Evolutionary conservation across 495 filamentous ascomycete species (phyloP), one percentile per base, ranked within the genome.

Genomic region (Paragyromitra xinjiangensis): DNA sequence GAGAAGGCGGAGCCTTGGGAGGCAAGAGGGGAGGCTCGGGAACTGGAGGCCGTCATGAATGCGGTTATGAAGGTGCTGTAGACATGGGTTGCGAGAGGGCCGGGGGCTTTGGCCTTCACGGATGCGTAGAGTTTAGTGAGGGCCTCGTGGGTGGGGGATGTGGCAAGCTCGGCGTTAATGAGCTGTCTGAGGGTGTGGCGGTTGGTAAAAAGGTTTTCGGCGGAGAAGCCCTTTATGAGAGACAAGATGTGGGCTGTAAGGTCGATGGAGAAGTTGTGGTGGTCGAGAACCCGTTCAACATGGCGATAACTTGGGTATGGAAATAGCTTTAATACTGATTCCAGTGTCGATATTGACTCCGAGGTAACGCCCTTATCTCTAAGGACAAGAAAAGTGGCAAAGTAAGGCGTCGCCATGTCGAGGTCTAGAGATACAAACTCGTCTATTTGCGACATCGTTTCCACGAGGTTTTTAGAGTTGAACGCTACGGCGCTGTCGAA

Each of bases 51-150:
- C 0, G 7, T 3, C 14, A 81, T 40, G 37, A 82, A 80, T n/a
- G 81, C 61, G 44, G 24, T 42, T 44, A 82, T 71, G 45, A 82
- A 80, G 50, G 40, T 45, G 42, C 45, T 72, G 29, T 78, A 82
- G n/a, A 75, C 22, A 9, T 56, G 12, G 9, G 79, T 55, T 7
- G 50, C 26, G 12, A 71, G 44, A 9, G 73, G 59, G 9, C 3
- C 39, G 6, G 48, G 45, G 12, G 50, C 14, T 14, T 50, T 39
- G 2, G 44, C 7, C 4, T 44, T 51, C 11, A 61, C 50, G 16
- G 22, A 24, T 11, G 56, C 24, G 69, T 82, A 82, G 22, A 78
- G 64, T 4, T 12, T 22, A 22, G 51, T 37, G 11, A 82, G 42
- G 40, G 48, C 26, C 14, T 59, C 63, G 19, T 48, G 71, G 14